Evolutionary conservation across 1,284 basidiomycete species (phyloP).

Genomic region (Agroathelia rolfsii): DNA sequence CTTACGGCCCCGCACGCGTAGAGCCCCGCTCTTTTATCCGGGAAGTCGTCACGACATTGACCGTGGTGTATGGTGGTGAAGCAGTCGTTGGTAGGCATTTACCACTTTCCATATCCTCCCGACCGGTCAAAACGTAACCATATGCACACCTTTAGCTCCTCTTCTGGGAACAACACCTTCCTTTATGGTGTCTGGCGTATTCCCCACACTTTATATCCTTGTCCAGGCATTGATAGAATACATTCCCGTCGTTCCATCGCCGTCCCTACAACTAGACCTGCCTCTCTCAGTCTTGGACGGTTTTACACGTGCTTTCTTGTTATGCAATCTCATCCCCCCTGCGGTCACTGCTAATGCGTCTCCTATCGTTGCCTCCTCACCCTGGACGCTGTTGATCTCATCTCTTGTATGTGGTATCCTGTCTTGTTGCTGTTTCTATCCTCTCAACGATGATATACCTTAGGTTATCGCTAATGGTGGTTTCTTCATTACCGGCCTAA

Average conservation of each 20-base stretch:
- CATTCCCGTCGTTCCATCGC: slow-evolving; percentile 43
- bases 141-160: slow-evolving; percentile 34
- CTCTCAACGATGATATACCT: not conserved
- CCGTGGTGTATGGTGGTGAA: slow-evolving; percentile 68
- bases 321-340: slow-evolving; percentile 63
- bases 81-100: slow-evolving; percentile 42
- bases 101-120: slow-evolving; percentile 7
- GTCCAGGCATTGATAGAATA: slow-evolving; percentile 50
- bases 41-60: slow-evolving; percentile 43
- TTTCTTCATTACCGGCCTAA: slow-evolving; percentile 59
- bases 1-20: slow-evolving; percentile 12
- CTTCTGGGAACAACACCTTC: slow-evolving; percentile 54
- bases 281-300: slow-evolving; percentile 59
- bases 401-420: slow-evolving; percentile 42
- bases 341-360: slow-evolving; percentile 43
- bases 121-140: slow-evolving; percentile 1
- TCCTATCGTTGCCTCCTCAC: slow-evolving; percentile 42
- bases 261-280: slow-evolving; percentile 44
- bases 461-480: slow-evolving; percentile 64
- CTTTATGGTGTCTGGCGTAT: slow-evolving; percentile 56
- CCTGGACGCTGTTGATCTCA: slow-evolving; percentile 61
- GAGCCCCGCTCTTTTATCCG: slow-evolving; percentile 50
- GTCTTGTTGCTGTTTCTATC: slow-evolving; percentile 3
- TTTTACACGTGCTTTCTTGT: slow-evolving; percentile 56
- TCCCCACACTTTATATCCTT: slow-evolving; percentile 43